A percentile compares a stretch with the other conserved stretches of the same genome.
phyloP scores from a whole-genome alignment of 2,329 filamentous ascomycete species.

The Zasmidium cellare region DNA sequence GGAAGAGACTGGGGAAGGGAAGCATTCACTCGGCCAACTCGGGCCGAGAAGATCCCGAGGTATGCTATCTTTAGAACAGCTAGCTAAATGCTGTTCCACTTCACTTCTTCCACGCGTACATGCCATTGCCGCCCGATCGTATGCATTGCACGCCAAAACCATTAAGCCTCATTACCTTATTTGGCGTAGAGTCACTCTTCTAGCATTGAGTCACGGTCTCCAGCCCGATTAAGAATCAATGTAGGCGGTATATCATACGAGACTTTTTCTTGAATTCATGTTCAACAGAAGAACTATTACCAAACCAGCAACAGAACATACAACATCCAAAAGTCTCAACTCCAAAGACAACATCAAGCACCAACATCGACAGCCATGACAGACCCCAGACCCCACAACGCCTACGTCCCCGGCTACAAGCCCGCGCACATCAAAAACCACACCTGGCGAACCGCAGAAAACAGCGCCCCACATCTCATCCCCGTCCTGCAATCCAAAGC shows the following conservation, averaged over 20 bases:
- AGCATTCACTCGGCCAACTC: not conserved
- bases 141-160: too few relatives aligned
- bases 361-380: not conserved
- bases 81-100: not conserved
- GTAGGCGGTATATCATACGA: not conserved
- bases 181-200: not conserved
- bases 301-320: not conserved
- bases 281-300: not conserved
- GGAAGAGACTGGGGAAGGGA: not conserved
- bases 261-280: not conserved
- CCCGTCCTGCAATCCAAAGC: slow-evolving; percentile 28
- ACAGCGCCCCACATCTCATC: slow-evolving; percentile 40
- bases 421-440: slow-evolving; percentile 44
- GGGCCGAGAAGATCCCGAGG: not conserved
- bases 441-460: slow-evolving; percentile 46
- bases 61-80: not conserved
- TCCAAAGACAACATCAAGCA: not conserved
- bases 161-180: not conserved
- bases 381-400: not conserved
- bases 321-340: not conserved
- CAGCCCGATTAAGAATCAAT: not conserved
- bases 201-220: not conserved
- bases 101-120: not conserved
- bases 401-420: slow-evolving; percentile 45
- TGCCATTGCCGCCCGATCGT: not conserved